Conservation (phyloP, 495 filamentous ascomycete species). For the Margaritispora aquatica region DNA sequence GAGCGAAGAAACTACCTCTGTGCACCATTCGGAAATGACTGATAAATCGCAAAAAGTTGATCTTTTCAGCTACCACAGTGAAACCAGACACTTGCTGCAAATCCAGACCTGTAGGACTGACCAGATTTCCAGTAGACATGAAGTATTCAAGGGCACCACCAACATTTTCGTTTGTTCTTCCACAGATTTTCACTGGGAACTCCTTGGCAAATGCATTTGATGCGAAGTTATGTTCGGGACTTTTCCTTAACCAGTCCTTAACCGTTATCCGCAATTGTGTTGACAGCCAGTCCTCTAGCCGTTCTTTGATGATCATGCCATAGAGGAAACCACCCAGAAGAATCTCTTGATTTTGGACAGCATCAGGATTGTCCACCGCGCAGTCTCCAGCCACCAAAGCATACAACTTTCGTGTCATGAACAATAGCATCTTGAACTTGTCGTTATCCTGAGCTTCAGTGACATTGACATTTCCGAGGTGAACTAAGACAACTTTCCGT, state of each 20-base stretch:
- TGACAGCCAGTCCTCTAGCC: slow-evolving; percentile 79
- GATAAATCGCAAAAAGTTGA: slow-evolving; percentile 98
- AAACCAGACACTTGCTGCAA: slow-evolving; percentile 91
- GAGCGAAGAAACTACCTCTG: slow-evolving; percentile 96
- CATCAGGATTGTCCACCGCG: slow-evolving; percentile 89
- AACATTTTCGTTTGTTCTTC: slow-evolving; percentile 78
- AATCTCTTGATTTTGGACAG: slow-evolving; percentile 90
- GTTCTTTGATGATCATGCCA: slow-evolving; percentile 92
- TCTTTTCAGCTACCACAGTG: slow-evolving; percentile 95
- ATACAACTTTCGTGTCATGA: slow-evolving; percentile 96
- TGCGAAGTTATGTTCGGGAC: slow-evolving; percentile 56
- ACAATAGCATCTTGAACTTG: slow-evolving; percentile 90
- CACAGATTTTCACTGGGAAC: slow-evolving; percentile 69
- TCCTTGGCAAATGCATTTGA: slow-evolving; percentile 68
- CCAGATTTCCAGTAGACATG: slow-evolving; percentile 88
- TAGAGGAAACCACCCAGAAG: slow-evolving; percentile 89
- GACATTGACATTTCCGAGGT: slow-evolving; percentile 77
- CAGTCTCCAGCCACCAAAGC: slow-evolving; percentile 88
- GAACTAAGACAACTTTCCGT: slow-evolving; percentile 80
- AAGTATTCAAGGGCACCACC: slow-evolving; percentile 88
- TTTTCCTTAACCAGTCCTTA: slow-evolving; percentile 66
- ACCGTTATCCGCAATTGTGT: slow-evolving; percentile 51
- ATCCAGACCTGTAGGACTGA: slow-evolving; percentile 86
- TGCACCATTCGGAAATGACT: slow-evolving; percentile 99
- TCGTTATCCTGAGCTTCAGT: slow-evolving; percentile 76